Evolutionary conservation across 352 stramenopile genomes (phyloP).

Genomic region (Phytopythium oedochilum): DNA sequence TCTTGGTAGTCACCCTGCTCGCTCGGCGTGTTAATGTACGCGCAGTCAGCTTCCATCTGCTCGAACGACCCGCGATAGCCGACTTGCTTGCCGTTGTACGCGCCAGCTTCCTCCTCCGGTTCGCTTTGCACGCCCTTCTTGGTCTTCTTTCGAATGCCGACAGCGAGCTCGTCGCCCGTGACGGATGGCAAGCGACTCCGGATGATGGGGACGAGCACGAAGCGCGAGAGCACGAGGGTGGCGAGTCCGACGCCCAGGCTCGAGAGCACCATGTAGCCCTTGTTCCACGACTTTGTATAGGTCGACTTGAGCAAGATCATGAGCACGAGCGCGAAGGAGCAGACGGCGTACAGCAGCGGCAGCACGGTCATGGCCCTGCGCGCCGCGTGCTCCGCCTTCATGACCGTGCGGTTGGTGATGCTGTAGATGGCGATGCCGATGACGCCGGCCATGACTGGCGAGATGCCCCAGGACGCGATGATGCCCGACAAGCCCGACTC

Average conservation of each 20-base stretch:
- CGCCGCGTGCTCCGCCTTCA: conserved; percentile 20
- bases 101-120: background rate
- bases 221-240: conserved; percentile 3
- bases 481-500: conserved; percentile 38
- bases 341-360: conserved; percentile 29
- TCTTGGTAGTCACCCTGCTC: conserved; percentile 4
- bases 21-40: conserved; percentile 9
- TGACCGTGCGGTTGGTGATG: conserved; percentile 29
- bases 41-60: background rate
- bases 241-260: conserved; percentile 3
- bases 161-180: conserved; percentile 10
- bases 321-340: conserved; percentile 25
- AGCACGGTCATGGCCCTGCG: conserved; percentile 25
- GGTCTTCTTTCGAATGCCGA: background rate
- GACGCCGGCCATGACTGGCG: conserved; percentile 46
- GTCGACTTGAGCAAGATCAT: conserved; percentile 25
- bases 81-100: background rate
- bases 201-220: conserved; percentile 21
- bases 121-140: background rate
- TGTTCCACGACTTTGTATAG: conserved; percentile 5
- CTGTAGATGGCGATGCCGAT: conserved; percentile 50
- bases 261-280: conserved; percentile 6
- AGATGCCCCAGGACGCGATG: conserved; percentile 66
- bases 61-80: background rate
- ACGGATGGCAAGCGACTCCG: conserved; percentile 13